These are phyloP conservation scores for Myxozyma lipomycoides DNA, from an alignment of 805 yeast species.

Conservation along the genomic window DNA sequence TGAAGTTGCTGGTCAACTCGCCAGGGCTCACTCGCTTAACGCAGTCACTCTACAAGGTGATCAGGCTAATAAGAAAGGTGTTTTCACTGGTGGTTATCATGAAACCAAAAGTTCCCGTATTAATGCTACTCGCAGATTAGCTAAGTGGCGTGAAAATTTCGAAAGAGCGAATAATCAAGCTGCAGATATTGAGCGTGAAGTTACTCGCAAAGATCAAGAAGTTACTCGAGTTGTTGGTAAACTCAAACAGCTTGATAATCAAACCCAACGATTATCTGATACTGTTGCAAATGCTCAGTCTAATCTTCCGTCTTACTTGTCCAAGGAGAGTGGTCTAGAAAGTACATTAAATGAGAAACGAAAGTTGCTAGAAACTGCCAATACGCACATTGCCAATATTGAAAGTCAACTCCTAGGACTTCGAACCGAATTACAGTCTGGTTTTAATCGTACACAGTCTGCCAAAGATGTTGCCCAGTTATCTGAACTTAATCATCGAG, in stretches of 20 bases:
- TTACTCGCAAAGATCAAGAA: constrained; percentile 48
- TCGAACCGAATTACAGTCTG: constrained; percentile 48
- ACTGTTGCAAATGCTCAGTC: constrained; percentile 45
- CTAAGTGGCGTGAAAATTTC: constrained; percentile 50
- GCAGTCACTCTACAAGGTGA: constrained; percentile 94
- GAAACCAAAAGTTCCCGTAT: constrained; percentile 65
- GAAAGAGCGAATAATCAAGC: constrained; percentile 43
- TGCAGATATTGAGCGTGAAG: constrained; percentile 38
- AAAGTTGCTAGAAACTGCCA: constrained; percentile 45
- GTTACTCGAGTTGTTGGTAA: constrained; percentile 51
- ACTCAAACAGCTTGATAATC: constrained; percentile 36
- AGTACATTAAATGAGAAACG: constrained; percentile 29
- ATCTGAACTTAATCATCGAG: constrained; percentile 33
- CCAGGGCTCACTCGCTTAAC: constrained; percentile 56
- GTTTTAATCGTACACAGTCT: constrained; percentile 53
- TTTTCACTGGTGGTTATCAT: constrained; percentile 81
- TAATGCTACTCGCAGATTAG: constrained; percentile 60
- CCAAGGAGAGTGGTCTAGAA: constrained; percentile 12
- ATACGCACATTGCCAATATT: constrained; percentile 38
- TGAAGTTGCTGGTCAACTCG: constrained; percentile 61
- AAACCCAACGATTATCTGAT: constrained; percentile 44
- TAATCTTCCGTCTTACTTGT: constrained; percentile 32
- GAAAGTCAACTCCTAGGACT: constrained; percentile 45
- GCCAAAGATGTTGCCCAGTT: constrained; percentile 48
- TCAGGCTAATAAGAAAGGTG: constrained; percentile 77